Conservation (phyloP, 371 early-diverging fungal genomes). For the Mortierella sp. region DNA sequence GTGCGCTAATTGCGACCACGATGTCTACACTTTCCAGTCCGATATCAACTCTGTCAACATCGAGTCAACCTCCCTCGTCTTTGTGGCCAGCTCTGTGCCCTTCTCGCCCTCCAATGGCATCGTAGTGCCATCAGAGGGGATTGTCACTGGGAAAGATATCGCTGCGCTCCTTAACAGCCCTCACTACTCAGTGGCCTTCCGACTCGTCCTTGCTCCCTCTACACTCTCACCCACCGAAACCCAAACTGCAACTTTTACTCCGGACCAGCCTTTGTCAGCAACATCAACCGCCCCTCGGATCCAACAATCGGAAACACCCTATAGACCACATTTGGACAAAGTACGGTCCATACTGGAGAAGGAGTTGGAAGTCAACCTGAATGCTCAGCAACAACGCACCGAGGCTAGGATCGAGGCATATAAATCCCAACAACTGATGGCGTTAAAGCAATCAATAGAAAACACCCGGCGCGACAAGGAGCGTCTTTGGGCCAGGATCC, state of each 20-base stretch:
- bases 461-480: constrained; percentile 51
- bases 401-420: constrained; percentile 53
- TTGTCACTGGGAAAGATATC: constrained; percentile 28
- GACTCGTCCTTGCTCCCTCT: constrained; percentile 27
- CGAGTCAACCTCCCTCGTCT: constrained; percentile 41
- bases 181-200: constrained; percentile 38
- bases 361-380: constrained; percentile 42
- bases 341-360: constrained; percentile 41
- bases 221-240: not conserved
- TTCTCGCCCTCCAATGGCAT: constrained; percentile 46
- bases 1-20: constrained; percentile 46
- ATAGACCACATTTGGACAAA: constrained; percentile 41
- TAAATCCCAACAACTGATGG: constrained; percentile 45
- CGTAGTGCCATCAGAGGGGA: constrained; percentile 26
- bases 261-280: constrained; percentile 1
- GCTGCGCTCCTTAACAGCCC: constrained; percentile 19
- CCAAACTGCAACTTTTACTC: not conserved
- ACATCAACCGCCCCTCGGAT: not conserved
- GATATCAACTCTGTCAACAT: constrained; percentile 32
- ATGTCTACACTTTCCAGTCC: constrained; percentile 46
- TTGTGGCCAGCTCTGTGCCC: constrained; percentile 29
- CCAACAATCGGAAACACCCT: constrained; percentile 14
- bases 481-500: constrained; percentile 37
- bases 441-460: constrained; percentile 38
- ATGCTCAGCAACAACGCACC: constrained; percentile 40